phyloP scores from a whole-genome alignment of 2,329 filamentous ascomycete genomes.

The Aspergillus ibericus region DNA sequence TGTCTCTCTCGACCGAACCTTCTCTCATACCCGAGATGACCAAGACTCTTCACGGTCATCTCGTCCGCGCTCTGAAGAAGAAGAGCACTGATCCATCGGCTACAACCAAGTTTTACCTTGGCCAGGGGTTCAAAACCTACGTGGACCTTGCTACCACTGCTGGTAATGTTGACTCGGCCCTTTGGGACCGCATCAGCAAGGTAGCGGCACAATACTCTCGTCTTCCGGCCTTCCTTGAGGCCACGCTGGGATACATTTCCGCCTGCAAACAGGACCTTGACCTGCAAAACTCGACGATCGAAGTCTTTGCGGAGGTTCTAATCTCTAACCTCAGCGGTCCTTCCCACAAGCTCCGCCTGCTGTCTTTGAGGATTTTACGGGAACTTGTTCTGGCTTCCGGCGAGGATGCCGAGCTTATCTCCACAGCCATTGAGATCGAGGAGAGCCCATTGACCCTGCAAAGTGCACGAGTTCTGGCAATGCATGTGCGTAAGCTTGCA shows the following conservation, averaged over 20 bases:
- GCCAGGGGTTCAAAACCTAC: slow-evolving; percentile 72
- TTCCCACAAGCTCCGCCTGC: slow-evolving; percentile 71
- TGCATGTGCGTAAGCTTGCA: slow-evolving; percentile 79
- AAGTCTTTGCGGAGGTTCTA: slow-evolving; percentile 64
- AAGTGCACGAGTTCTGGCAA: slow-evolving; percentile 73
- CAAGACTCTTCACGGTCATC: slow-evolving; percentile 64
- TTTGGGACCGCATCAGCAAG: slow-evolving; percentile 67
- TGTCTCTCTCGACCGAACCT: slow-evolving; percentile 58
- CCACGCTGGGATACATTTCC: slow-evolving; percentile 54
- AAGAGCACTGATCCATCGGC: slow-evolving; percentile 60
- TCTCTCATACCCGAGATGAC: slow-evolving; percentile 67
- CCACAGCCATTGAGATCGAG: slow-evolving; percentile 75
- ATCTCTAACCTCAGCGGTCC: slow-evolving; percentile 72
- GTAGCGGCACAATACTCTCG: slow-evolving; percentile 67
- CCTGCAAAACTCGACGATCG: slow-evolving; percentile 57
- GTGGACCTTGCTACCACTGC: slow-evolving; percentile 63
- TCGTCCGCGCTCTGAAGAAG: slow-evolving; percentile 64
- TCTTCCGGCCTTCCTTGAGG: slow-evolving; percentile 66
- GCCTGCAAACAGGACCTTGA: slow-evolving; percentile 26
- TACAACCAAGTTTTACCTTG: slow-evolving; percentile 70
- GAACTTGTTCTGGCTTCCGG: slow-evolving; percentile 52
- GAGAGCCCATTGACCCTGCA: slow-evolving; percentile 75
- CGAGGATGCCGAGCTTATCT: slow-evolving; percentile 45
- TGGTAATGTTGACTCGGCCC: slow-evolving; percentile 57
- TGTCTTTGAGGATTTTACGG: slow-evolving; percentile 70